These are phyloP conservation scores for Protomyces arabidopsidicola DNA, from an alignment of 1,139 yeast species.

Conservation along the genomic window DNA sequence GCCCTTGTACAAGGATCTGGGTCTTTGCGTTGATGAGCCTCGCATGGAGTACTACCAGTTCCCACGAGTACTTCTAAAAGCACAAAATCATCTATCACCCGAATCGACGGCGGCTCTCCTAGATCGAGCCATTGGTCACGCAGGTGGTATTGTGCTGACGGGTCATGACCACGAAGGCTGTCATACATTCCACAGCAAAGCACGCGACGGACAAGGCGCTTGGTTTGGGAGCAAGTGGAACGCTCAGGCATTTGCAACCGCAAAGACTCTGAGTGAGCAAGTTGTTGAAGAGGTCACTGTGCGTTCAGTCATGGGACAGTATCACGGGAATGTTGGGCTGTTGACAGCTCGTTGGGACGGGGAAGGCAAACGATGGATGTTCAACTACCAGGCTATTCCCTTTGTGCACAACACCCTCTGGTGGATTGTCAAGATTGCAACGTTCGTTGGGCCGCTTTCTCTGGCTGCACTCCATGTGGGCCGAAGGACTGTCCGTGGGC, in stretches of 20 bases:
- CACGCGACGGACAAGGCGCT: background rate
- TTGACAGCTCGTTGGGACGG: conserved; percentile 4
- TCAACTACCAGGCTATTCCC: conserved; percentile 9
- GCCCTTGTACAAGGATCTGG: conserved; percentile 75
- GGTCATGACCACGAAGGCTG: conserved; percentile 99
- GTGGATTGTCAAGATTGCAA: conserved; percentile 10
- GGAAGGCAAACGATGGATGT: background rate
- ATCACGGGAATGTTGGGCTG: conserved; percentile 62
- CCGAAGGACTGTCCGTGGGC: background rate
- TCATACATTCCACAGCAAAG: conserved; percentile 53
- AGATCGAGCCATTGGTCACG: conserved; percentile 37
- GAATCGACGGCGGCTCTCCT: conserved; percentile 64
- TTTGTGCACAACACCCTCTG: conserved; percentile 24
- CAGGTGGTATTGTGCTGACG: conserved; percentile 50
- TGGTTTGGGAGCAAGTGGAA: background rate
- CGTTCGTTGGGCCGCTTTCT: background rate
- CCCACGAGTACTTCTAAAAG: conserved; percentile 52
- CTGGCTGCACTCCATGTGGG: background rate
- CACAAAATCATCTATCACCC: conserved; percentile 78
- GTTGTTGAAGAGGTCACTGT: conserved; percentile 76
- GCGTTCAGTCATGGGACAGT: conserved; percentile 94
- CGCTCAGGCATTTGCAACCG: background rate
- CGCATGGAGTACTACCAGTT: conserved; percentile 62
- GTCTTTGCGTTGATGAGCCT: conserved; percentile 85
- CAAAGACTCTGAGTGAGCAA: conserved; percentile 25